phyloP scores from a whole-genome alignment of 768 basidiomycete species.

The Kwoniella dendrophila region DNA sequence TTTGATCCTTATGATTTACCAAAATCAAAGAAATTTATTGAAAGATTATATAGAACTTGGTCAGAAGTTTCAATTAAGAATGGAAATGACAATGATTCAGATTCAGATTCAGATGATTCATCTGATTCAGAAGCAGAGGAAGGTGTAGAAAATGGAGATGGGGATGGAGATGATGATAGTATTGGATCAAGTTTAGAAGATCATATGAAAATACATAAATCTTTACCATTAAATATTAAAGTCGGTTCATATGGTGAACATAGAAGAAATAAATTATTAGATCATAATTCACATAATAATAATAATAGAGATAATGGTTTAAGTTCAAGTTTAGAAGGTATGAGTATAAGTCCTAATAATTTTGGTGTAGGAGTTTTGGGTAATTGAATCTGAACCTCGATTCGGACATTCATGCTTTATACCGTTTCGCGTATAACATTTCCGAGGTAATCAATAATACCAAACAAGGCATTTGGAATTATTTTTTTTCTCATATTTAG shows the following conservation, averaged over 20 bases:
- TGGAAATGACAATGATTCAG: slow-evolving; percentile 72
- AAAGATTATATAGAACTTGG: slow-evolving; percentile 88
- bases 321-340: slow-evolving; percentile 45
- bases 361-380: neutral
- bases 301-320: slow-evolving; percentile 34
- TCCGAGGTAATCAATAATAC: no score
- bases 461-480: no score
- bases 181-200: slow-evolving; percentile 29
- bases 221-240: slow-evolving; percentile 18
- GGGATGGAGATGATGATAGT: slow-evolving; percentile 37
- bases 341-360: slow-evolving; percentile 46
- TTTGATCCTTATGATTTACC: slow-evolving; percentile 96
- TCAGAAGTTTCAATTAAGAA: slow-evolving; percentile 70
- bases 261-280: slow-evolving; percentile 21
- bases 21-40: slow-evolving; percentile 73
- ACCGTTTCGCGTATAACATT: no score
- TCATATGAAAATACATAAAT: slow-evolving; percentile 7
- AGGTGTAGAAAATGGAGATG: no score
- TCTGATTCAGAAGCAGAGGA: slow-evolving; percentile 57
- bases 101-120: slow-evolving; percentile 63
- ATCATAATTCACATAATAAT: neutral
- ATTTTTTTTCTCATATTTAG: no score
- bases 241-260: slow-evolving; percentile 28
- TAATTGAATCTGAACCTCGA: neutral
- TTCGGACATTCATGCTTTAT: no score